These are phyloP conservation scores for Candida chilensis DNA, from an alignment of 805 yeast genomes.

Conservation along the genomic window DNA sequence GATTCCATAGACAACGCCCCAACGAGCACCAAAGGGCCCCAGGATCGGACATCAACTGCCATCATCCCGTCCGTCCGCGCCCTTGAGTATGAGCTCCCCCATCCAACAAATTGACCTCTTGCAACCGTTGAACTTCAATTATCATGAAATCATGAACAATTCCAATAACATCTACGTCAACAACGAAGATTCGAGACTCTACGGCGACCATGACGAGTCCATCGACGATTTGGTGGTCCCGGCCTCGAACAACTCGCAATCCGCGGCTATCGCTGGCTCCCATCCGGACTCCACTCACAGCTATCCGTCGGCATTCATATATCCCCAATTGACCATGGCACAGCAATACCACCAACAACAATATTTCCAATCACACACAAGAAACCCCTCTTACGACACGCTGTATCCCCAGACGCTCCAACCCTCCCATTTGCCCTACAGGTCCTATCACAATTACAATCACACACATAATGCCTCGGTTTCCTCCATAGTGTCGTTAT, in stretches of 20 bases:
- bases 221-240: not conserved
- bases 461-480: not conserved
- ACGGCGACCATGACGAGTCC: not conserved
- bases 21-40: too few species aligned
- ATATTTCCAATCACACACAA: too few species aligned
- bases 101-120: not conserved
- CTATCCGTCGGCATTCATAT: not conserved
- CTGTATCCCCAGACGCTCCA: not conserved
- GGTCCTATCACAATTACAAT: not conserved
- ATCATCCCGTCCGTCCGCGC: too few species aligned
- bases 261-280: not conserved
- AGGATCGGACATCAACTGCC: too few species aligned
- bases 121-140: not conserved
- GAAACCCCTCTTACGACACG: not conserved
- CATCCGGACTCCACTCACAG: not conserved
- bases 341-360: too few species aligned
- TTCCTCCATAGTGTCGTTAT: not conserved
- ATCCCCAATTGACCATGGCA: not conserved
- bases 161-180: not conserved
- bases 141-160: not conserved
- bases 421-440: not conserved
- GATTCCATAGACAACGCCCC: too few species aligned
- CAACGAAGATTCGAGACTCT: not conserved
- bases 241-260: not conserved
- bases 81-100: constrained; percentile 1